A percentile compares a stretch with the other conserved stretches of the same genome.
These are phyloP conservation scores for Tricholoma furcatifolium DNA, from an alignment of 768 basidiomycete genomes.

Conservation along the genomic window DNA sequence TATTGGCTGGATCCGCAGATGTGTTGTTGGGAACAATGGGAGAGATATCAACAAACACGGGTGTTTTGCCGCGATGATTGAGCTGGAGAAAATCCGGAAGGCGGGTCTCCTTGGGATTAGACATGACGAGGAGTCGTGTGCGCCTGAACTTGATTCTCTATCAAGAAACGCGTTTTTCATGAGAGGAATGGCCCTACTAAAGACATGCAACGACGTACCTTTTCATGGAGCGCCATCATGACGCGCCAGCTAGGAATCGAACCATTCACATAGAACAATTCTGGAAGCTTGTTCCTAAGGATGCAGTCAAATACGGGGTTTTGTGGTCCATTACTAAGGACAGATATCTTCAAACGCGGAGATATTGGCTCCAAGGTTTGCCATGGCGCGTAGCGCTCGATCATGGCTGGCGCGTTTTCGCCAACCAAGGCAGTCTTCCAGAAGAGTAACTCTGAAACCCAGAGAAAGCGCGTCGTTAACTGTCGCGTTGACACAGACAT, in stretches of 20 bases:
- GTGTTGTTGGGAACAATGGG: no score
- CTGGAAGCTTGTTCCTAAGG: conserved; percentile 10
- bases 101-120: conserved; percentile 24
- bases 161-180: background rate
- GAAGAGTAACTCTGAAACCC: conserved; percentile 17
- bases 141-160: conserved; percentile 20
- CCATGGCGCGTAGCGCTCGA: conserved; percentile 20
- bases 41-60: conserved; percentile 21
- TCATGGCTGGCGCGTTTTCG: conserved; percentile 24
- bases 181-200: background rate
- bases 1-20: background rate
- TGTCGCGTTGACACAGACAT: conserved; percentile 26
- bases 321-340: conserved; percentile 8
- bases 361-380: conserved; percentile 7
- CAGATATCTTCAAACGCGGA: conserved; percentile 2
- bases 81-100: conserved; percentile 23
- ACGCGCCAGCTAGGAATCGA: conserved; percentile 28
- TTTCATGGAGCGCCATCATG: conserved; percentile 27
- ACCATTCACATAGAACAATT: conserved; percentile 26
- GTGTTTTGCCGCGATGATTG: conserved; percentile 28
- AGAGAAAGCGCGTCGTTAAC: conserved; percentile 20
- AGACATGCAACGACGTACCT: conserved; percentile 15
- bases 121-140: conserved; percentile 25
- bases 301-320: conserved; percentile 7
- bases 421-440: conserved; percentile 26